Evolutionary conservation across 2,329 filamentous ascomycete species (phyloP), one percentile per base, ranked within the genome.

Genomic region (Alternaria sp.): DNA sequence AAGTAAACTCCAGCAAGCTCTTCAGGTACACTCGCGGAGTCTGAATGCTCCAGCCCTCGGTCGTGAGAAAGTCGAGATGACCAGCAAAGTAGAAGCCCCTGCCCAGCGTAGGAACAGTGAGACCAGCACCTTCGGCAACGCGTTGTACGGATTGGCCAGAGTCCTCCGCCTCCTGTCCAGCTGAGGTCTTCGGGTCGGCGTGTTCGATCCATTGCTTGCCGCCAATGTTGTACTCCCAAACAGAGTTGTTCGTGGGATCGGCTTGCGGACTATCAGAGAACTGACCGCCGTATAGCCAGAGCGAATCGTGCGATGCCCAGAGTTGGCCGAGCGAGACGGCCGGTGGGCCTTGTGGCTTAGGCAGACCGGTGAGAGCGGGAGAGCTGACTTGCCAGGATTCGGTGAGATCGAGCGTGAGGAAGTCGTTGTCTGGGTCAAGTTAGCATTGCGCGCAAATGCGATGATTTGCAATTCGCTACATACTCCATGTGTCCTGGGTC

Each of bases 81-180:
- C 91, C 91, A 26, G 90, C 91, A 77, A 94, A 94, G 75, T 92
- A 94, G 83, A 88, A 94, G 32, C 89, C 91, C 47, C 89, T 79
- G 0, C 90, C 90, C 0, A 93, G 79, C 54, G 88, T 86, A 0
- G 89, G 87, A 0, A 93, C 87, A 28, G 87, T 90, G 14, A 91
- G 78, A 0, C 90, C 90, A 11, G 91, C 89, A 7, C 91, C 91
- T 74, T 94, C 91, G 1, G 90, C 90, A 2, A 90, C 85, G 46
- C 91, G 83, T 72, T 93, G 88, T 3, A 94, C 83, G 1, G 85
- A 78, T 20, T 84, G 78, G 20, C 83, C 83, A 9, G 81, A 85
- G 0, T 79, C 79, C 22, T 87, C 86, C 0, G 90, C 88, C 68
- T 87, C 86, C 43, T 87, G 86, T 1, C 91, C 91, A 1, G 82